Evolutionary conservation across 2,329 filamentous ascomycete species (phyloP).

Genomic region (Tolypocladium nubicola): DNA sequence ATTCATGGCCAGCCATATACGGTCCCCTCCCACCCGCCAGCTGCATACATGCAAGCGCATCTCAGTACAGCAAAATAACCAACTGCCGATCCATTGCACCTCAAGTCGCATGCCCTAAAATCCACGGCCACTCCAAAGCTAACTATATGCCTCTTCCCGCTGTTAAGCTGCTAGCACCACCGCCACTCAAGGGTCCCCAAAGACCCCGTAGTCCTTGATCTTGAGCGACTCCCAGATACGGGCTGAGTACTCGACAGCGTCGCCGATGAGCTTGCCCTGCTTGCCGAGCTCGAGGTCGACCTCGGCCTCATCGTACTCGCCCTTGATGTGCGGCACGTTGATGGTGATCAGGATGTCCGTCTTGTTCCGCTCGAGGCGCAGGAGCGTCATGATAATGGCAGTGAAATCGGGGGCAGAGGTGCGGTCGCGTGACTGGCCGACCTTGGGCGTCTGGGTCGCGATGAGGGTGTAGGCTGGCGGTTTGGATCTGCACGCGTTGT

Average conservation of each 20-base stretch:
- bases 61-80: too few species aligned
- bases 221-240: constrained; percentile 63
- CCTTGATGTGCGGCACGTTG: constrained; percentile 75
- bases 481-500: constrained; percentile 15
- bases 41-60: neutral
- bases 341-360: constrained; percentile 80
- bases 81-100: neutral
- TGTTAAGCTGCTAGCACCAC: neutral
- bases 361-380: constrained; percentile 62
- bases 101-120: neutral
- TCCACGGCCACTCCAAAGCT: neutral
- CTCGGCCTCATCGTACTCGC: constrained; percentile 62
- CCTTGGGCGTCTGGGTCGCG: constrained; percentile 46
- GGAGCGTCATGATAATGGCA: constrained; percentile 64
- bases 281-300: constrained; percentile 57
- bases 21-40: neutral
- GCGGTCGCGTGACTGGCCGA: constrained; percentile 20
- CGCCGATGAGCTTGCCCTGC: constrained; percentile 56
- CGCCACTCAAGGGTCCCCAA: constrained; percentile 27
- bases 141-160: neutral
- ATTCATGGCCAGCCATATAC: neutral
- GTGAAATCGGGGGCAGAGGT: constrained; percentile 50
- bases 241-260: constrained; percentile 56
- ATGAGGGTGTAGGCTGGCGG: constrained; percentile 60
- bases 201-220: constrained; percentile 72